Conservation (phyloP, 371 early-diverging fungal genomes). For the Thermomucor indicae-seudaticae region DNA sequence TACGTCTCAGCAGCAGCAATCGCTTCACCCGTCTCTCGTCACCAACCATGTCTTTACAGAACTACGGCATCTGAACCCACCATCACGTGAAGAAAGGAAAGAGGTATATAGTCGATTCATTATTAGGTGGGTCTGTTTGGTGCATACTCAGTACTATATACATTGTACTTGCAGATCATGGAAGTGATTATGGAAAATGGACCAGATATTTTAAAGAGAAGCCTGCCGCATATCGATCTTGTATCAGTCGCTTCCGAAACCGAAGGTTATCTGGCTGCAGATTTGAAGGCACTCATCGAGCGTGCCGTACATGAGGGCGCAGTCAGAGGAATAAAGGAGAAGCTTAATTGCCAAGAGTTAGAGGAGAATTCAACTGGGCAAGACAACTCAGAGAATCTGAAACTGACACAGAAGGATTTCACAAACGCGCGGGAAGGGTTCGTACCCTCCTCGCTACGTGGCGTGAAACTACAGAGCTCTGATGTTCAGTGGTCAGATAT, state of each 20-base stretch:
- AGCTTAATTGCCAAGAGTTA: too few species aligned
- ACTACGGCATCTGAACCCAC: slow-evolving; percentile 62
- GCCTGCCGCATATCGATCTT: slow-evolving; percentile 56
- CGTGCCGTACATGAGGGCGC: slow-evolving; percentile 83
- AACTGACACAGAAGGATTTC: slow-evolving; percentile 63
- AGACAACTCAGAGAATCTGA: slow-evolving; percentile 4
- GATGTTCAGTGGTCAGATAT: slow-evolving; percentile 86
- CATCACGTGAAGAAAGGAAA: slow-evolving; percentile 66
- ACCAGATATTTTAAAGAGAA: slow-evolving; percentile 24
- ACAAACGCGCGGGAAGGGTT: slow-evolving; percentile 72
- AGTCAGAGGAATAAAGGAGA: slow-evolving; percentile 54
- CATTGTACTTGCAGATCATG: slow-evolving; percentile 41
- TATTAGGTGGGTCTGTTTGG: not conserved
- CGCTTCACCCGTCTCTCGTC: slow-evolving; percentile 61
- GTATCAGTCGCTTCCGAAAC: slow-evolving; percentile 74
- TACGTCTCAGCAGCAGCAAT: slow-evolving; percentile 66
- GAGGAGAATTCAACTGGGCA: too few species aligned
- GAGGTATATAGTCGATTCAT: slow-evolving; percentile 25
- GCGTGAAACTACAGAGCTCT: slow-evolving; percentile 76
- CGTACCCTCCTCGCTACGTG: slow-evolving; percentile 78
- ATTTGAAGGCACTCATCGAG: slow-evolving; percentile 75
- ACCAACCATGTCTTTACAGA: slow-evolving; percentile 68
- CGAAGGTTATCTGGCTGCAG: slow-evolving; percentile 88
- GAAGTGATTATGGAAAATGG: slow-evolving; percentile 52
- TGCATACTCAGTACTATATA: not conserved